Evolutionary conservation across 2,329 filamentous ascomycete species (phyloP), one percentile per base, ranked within the genome.

Genomic region (Fusarium udum): DNA sequence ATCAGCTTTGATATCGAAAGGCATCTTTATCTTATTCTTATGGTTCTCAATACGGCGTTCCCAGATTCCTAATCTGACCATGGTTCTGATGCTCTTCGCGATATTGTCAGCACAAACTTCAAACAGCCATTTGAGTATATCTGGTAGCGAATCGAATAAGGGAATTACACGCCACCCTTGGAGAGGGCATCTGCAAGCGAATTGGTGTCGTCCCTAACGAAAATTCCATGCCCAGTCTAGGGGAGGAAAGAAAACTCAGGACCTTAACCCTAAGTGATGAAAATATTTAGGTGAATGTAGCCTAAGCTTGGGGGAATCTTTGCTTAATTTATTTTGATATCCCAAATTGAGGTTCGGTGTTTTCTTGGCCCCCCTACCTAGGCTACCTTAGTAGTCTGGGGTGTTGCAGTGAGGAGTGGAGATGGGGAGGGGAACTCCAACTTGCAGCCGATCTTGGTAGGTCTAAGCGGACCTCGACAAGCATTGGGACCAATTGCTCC

Each of bases 11-110:
- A 8, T 34, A 3, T 22, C 10, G 4, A 15, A 31, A 24, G 26
- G 28, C 20, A 42, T 40, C 28, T 40, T 48, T 39, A 31, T 48
- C 53, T 63, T 36, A 48, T 48, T 48, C 53, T 63, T 36, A 48
- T 48, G 61, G 8, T 16, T 18, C 26, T 9, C 28, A 31, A 7
- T 11, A 10, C 7, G 36, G 42, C 42, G 61, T 40, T 60, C 34
- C 61, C 36, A 48, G 42, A 63, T 63, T 63, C 61, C 61, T 48
- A 60, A 63, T 63, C 13, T 6, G 42, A 48, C 20, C 32, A 59
- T 20, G 36, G n/a, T 18, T 8, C 34, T 39, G 39, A 16, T 26
- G n/a, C 15, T 28, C 26, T 39, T 48, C 20, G 28, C n/a, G 34
- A 48, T 24, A 48, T 2, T 32, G 39, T 39, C n/a, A 45, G 43